Evolutionary conservation across 306 rosid genomes (phyloP), one percentile per base, ranked within the genome.

Genomic region (Mimosa pudica): DNA sequence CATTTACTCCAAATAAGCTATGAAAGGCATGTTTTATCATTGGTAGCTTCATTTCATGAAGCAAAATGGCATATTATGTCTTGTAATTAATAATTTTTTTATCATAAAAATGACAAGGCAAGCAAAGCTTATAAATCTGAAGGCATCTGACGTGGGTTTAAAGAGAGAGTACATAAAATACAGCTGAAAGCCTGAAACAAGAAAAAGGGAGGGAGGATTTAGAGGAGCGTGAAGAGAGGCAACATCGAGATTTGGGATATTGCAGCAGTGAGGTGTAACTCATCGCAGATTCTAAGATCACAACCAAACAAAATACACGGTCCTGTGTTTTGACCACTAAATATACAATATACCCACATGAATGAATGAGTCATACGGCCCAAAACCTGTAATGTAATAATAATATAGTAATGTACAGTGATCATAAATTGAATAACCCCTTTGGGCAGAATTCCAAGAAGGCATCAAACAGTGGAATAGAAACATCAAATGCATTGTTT

Each of bases 401-500:
- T 13, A 48, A 13, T 47, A 24, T 24, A n/a, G n/a, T n/a, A 38
- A 38, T 38, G 42, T 38, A 83, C 55, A 60, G 70, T 65, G 80
- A 69, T 60, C 42, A 38, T 38, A 14, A 48, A 48, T 68, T 80
- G 70, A 75, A 70, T 75, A 67, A 67, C 38, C 11, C 30, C n/a
- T 36, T 4, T 1, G 32, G 13, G 24, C 7, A 9, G 35, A 42
- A 38, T 17, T 42, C 72, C 72, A 5, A 68, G 72, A 68, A 2
- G 20, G 73, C 79, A 81, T 85, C 81, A 77, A 75, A 86, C 80
- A 84, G 82, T 38, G 87, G 92, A 86, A 90, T 90, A 84, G 97
- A 92, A 90, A 86, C 93, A 85, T 86, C 88, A 85, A 55, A 78
- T 65, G 36, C 9, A 52, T 87, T 72, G 58, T 83, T 85, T 82